These are phyloP conservation scores for Colletotrichum scovillei DNA, from an alignment of 2,329 filamentous ascomycete genomes.

Conservation along the genomic window DNA sequence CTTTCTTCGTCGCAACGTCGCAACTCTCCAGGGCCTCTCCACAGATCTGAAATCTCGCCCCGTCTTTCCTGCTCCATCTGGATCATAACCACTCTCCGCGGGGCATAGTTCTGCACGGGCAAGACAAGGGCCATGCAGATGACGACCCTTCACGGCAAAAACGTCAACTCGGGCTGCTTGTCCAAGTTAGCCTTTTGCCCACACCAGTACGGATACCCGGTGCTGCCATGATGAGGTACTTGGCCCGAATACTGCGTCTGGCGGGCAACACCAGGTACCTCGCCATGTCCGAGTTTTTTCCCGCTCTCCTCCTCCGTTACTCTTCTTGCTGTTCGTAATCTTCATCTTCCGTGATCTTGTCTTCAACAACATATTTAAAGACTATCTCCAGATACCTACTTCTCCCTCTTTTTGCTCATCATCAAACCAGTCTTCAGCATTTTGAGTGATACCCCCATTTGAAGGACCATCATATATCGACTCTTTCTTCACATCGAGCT, in stretches of 20 bases:
- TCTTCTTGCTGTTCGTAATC: not conserved
- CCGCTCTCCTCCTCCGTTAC: conserved; percentile 12
- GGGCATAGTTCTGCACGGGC: conserved; percentile 15
- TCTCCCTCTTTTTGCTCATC: not conserved
- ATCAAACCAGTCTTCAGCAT: conserved; percentile 1
- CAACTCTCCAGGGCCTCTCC: conserved; percentile 15
- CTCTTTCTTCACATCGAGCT: not conserved
- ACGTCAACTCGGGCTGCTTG: conserved; percentile 26
- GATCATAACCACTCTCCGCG: conserved; percentile 2
- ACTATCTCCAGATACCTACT: conserved; percentile 1
- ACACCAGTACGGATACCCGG: not conserved
- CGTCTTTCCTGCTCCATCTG: conserved; percentile 32
- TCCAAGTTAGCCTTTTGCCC: conserved; percentile 21
- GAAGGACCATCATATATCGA: not conserved
- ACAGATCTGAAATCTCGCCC: conserved; percentile 33
- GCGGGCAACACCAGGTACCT: conserved; percentile 19
- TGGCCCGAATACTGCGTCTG: conserved; percentile 1
- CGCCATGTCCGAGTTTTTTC: conserved; percentile 16
- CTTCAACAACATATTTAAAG: conserved; percentile 34
- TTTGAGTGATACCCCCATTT: not conserved
- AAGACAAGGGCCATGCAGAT: not conserved
- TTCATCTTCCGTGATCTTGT: conserved; percentile 5
- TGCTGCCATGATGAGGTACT: conserved; percentile 18
- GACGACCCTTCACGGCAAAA: not conserved
- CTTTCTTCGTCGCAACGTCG: conserved; percentile 6